These are phyloP conservation scores for Penicillium sp. DNA, from an alignment of 2,329 filamentous ascomycete genomes.

Conservation along the genomic window DNA sequence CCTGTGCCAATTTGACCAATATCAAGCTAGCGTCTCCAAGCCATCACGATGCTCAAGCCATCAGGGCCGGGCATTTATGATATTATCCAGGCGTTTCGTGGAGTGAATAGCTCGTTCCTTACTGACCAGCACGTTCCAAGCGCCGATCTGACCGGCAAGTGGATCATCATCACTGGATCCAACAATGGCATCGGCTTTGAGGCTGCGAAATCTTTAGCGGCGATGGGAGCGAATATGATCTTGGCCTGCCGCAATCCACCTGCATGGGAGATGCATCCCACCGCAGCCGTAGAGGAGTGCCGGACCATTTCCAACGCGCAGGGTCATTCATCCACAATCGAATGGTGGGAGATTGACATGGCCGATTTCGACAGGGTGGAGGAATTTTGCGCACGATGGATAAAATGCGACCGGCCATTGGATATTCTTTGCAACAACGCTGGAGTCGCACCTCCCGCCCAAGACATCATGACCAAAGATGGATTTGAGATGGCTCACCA, in stretches of 20 bases:
- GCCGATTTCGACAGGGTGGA: constrained; percentile 12
- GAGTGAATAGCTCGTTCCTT: background rate
- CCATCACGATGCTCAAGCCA: background rate
- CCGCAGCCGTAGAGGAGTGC: constrained; percentile 8
- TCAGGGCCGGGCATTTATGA: background rate
- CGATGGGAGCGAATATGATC: constrained; percentile 15
- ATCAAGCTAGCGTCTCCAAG: background rate
- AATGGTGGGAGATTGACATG: constrained; percentile 15
- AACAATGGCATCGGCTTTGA: constrained; percentile 15
- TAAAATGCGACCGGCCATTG: constrained; percentile 5
- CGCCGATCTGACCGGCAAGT: constrained; percentile 7
- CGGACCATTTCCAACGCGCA: constrained; percentile 3
- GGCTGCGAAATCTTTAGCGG: constrained; percentile 10
- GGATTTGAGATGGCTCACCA: constrained; percentile 13
- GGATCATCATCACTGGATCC: constrained; percentile 13
- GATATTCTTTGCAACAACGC: constrained; percentile 16
- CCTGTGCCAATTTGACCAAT: too few species aligned
- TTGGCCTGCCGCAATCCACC: constrained; percentile 15
- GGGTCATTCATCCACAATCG: constrained; percentile 6
- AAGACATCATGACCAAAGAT: constrained; percentile 7
- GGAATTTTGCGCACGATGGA: constrained; percentile 9
- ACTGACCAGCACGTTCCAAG: constrained; percentile 7
- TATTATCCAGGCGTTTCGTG: background rate
- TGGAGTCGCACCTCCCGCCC: constrained; percentile 1
- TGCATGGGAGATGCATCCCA: constrained; percentile 8